Base-by-base conservation (phyloP, 495 filamentous ascomycete species). In the Delitschia confertaspora region DNA sequence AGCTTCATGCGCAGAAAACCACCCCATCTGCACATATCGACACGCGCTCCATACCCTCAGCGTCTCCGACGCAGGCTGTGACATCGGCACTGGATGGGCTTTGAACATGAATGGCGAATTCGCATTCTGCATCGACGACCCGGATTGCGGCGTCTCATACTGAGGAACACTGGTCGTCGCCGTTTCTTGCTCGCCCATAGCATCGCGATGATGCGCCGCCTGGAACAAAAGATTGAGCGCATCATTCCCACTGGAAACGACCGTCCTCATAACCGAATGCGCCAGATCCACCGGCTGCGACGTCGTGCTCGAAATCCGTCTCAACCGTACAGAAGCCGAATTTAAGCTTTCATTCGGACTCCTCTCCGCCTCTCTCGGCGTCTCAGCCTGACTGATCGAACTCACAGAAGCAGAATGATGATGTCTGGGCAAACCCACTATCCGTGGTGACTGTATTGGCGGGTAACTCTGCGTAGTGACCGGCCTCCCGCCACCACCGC, bases 171-270 rank as follows among this genome's bases (percentile, higher is more conserved):
- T 44, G 10, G 35, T 32, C 13, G 20, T 20, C 14, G 26, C 26
- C 26, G 10, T 8, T 4, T 47, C 29, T 33, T 51, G 51, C 33
- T 14, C 23, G 18, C 54, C 56, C 8, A 51, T 47, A 11, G 44
- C 45, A 37, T 57, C 53, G 29, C 47, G 41, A 36, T 62, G 57
- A 35, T 67, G 65, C 6, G 71, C 71, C 7, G 69, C 71, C 49
- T 74, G 69, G 42, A 72, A 74, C 3, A 74, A 57, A 31, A 74
- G 69, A 42, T 73, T 72, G 8, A 74, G 56, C 13, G 71, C 71
- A 60, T 74, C 71, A 51, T 72, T 73, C 10, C 69, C 69, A 41
- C 53, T 56, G 1, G 53, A 56, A 26, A 56, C 53, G 3, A 56
- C 53, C 9, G 53, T 56, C 25, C 53, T 36, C 53, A 56, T 56